Base-by-base conservation (phyloP, 805 yeast species). In the Danielia reshetovae region DNA sequence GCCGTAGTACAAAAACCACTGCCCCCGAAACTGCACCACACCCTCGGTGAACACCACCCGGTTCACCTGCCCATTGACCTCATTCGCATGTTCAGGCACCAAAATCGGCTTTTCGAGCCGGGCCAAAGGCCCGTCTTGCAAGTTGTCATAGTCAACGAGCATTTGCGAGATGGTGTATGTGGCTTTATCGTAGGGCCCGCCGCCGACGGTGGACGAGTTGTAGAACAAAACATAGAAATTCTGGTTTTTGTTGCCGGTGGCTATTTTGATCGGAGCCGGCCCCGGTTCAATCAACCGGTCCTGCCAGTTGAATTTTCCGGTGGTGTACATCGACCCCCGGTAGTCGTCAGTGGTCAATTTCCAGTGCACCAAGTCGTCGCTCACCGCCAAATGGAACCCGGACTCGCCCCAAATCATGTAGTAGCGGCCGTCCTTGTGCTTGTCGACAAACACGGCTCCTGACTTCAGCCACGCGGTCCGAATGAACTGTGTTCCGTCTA, bases 341-440 rank as follows among this genome's bases (percentile, higher is more conserved):
- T 45, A 51, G 30, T 49, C 45, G 19, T 46, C 40, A 21, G 50
- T 38, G 3, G 50, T 39, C 5, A 57, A 32, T 12, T 37, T 25
- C 72, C 72, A 66, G 35, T 58, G 37, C n/a, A 55, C 40, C 37
- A 65, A 40, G 37, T 66, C 69, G 18, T 43, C 44, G 7, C 65
- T 57, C 18, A 44, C 52, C 4, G 70, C 70, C 40, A 66, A 50
- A 40, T 62, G 59, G 36, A 66, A 53, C 23, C 57, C 56, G 8
- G 60, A 52, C 43, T 66, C 72, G 15, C 72, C 72, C 68, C 68
- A 66, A 15, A 66, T 55, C 72, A 66, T 66, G 41, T 64, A 62
- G 39, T 59, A 65, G 24, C 52, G 49, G 4, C 68, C 68, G 39
- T 62, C 63, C 12, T 39, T 38, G 30, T 51, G 49, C 21, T 33